phyloP scores from a whole-genome alignment of 768 basidiomycete genomes.

The Agrocybe chaxingu region DNA sequence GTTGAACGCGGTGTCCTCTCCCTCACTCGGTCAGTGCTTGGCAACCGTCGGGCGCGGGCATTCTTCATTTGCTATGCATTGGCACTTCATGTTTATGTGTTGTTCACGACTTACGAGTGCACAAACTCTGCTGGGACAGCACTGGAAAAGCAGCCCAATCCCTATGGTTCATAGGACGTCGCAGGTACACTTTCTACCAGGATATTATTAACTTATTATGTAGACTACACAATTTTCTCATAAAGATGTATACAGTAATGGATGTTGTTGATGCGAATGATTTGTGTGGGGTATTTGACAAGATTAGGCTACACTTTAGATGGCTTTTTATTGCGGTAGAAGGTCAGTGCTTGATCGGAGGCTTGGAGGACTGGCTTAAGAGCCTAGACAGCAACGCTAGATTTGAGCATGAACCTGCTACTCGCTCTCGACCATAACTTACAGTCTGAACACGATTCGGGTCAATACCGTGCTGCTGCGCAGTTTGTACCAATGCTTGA shows the following conservation, averaged over 20 bases:
- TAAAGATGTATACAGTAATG: constrained; percentile 11
- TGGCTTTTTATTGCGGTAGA: constrained; percentile 45
- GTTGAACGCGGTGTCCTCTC: constrained; percentile 85
- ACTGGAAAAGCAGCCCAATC: constrained; percentile 49
- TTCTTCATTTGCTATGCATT: constrained; percentile 88
- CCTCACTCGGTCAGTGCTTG: constrained; percentile 82
- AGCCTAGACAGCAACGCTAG: constrained; percentile 39
- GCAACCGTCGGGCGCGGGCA: constrained; percentile 85
- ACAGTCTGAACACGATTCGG: constrained; percentile 61
- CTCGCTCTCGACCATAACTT: constrained; percentile 21
- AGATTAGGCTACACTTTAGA: constrained; percentile 8
- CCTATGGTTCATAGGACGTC: constrained; percentile 29
- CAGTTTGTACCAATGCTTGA: constrained; percentile 65
- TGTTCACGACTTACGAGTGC: constrained; percentile 78
- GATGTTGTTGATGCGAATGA: constrained; percentile 1
- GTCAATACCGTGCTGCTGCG: constrained; percentile 61
- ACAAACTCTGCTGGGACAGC: constrained; percentile 48
- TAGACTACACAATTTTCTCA: constrained; percentile 18
- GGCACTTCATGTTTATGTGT: constrained; percentile 74
- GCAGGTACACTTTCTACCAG: constrained; percentile 1
- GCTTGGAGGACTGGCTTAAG: constrained; percentile 75
- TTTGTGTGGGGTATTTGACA: constrained; percentile 6
- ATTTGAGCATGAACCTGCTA: neutral
- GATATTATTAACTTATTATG: constrained; percentile 25
- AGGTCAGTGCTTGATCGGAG: constrained; percentile 68